phyloP scores from a whole-genome alignment of 2,329 filamentous ascomycete genomes.

The Leptographium radiaticola region DNA sequence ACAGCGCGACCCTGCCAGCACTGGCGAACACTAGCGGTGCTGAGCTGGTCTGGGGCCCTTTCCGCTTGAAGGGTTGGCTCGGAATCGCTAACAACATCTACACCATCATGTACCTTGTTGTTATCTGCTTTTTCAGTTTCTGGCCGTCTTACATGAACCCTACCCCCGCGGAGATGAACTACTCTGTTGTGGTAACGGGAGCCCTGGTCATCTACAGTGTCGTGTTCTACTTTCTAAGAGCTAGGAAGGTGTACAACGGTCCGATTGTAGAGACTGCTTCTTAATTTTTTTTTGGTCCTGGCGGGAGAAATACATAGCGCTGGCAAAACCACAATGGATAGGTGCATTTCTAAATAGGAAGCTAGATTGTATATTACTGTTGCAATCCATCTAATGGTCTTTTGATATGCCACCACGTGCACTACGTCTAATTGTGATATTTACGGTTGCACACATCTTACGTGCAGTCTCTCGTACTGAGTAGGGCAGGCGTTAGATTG shows the following conservation, averaged over 20 bases:
- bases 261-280: conserved; percentile 4
- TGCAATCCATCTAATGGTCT: no score
- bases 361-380: no score
- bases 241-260: conserved; percentile 10
- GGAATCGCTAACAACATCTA: conserved; percentile 27
- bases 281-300: background rate
- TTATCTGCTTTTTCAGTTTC: conserved; percentile 32
- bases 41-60: conserved; percentile 34
- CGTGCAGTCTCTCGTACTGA: no score
- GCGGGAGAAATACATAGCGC: background rate
- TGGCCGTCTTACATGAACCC: conserved; percentile 27
- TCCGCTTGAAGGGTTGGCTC: conserved; percentile 26
- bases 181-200: conserved; percentile 27
- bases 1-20: conserved; percentile 35
- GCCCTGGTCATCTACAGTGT: conserved; percentile 23
- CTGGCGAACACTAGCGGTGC: conserved; percentile 34
- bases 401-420: no score
- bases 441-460: no score
- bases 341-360: no score
- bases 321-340: no score
- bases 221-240: conserved; percentile 21
- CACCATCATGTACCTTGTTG: conserved; percentile 28
- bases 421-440: no score
- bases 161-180: conserved; percentile 30
- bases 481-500: no score